A percentile compares a stretch with the other conserved stretches of the same genome.
These are phyloP conservation scores for Platanus orientalis DNA, from an alignment of 164 flowering plant species.

Conservation along the genomic window DNA sequence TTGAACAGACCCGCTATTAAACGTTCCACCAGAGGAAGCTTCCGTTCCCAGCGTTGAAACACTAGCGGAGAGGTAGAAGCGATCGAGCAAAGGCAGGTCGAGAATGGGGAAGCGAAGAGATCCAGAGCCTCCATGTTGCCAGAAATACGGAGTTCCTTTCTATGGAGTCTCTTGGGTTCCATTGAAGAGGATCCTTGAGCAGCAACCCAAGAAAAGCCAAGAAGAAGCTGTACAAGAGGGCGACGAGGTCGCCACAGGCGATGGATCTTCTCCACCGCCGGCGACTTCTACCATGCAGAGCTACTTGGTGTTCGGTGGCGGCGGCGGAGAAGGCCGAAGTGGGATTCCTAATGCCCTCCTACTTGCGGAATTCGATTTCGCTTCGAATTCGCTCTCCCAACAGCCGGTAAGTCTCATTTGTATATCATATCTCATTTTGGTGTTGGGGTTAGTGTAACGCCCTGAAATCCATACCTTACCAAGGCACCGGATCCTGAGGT, in stretches of 20 bases:
- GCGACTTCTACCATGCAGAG: not conserved
- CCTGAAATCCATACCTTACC: too few species aligned
- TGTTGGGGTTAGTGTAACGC: too few species aligned
- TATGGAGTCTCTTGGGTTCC: slow-evolving; percentile 40
- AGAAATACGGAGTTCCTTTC: slow-evolving; percentile 38
- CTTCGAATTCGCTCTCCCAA: slow-evolving; percentile 54
- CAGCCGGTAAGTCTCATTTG: slow-evolving; percentile 44
- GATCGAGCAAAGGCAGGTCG: not conserved
- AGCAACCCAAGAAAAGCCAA: slow-evolving; percentile 6
- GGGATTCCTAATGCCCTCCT: slow-evolving; percentile 80
- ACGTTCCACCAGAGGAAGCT: too few species aligned
- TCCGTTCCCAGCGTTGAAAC: too few species aligned
- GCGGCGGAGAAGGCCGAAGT: slow-evolving; percentile 87
- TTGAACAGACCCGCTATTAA: too few species aligned
- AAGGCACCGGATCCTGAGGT: too few species aligned
- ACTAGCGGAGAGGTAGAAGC: too few species aligned
- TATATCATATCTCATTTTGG: not conserved
- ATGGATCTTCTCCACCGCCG: slow-evolving; percentile 8
- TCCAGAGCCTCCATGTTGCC: slow-evolving; percentile 21
- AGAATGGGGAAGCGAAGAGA: slow-evolving; percentile 16
- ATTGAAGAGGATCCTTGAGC: slow-evolving; percentile 1
- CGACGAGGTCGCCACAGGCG: slow-evolving; percentile 13
- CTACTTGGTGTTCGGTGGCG: slow-evolving; percentile 65
- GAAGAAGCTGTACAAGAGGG: slow-evolving; percentile 1
- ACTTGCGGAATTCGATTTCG: slow-evolving; percentile 48